These are phyloP conservation scores for Mikania micrantha DNA, from an alignment of 129 eudicot species.

Conservation along the genomic window DNA sequence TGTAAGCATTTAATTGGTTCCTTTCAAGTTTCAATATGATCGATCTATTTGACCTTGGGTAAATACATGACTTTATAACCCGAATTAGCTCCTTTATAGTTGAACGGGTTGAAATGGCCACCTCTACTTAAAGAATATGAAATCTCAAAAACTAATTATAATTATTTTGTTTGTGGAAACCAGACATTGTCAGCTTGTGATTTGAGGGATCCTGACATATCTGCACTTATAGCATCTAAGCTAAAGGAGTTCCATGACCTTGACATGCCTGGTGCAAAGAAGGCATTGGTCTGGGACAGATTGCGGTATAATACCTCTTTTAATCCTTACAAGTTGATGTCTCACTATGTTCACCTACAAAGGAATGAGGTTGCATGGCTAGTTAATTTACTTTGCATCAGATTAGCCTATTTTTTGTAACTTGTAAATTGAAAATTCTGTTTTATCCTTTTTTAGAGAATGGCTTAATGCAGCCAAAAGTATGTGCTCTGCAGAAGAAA, in stretches of 20 bases:
- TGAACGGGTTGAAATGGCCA: background rate
- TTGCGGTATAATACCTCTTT: constrained; percentile 55
- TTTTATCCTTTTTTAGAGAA: constrained; percentile 33
- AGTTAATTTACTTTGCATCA: constrained; percentile 1
- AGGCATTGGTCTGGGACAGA: constrained; percentile 63
- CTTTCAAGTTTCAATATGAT: background rate
- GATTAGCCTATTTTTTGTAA: background rate
- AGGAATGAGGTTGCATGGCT: constrained; percentile 27
- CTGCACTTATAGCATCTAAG: constrained; percentile 83
- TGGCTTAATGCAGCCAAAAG: constrained; percentile 62
- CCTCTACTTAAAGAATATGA: background rate
- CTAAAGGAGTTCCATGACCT: constrained; percentile 86
- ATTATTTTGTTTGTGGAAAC: constrained; percentile 7
- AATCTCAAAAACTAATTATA: background rate
- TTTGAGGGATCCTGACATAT: constrained; percentile 76
- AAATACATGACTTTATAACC: background rate
- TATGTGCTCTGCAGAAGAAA: constrained; percentile 49
- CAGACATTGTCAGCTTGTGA: constrained; percentile 94
- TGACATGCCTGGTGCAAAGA: constrained; percentile 81
- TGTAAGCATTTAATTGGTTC: background rate
- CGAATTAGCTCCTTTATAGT: background rate
- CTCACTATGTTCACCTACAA: constrained; percentile 11
- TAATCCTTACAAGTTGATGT: constrained; percentile 11
- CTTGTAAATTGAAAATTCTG: background rate
- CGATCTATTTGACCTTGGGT: background rate